Conservation (phyloP, 2,329 filamentous ascomycete species). For the Ascocoryne sarcoides region DNA sequence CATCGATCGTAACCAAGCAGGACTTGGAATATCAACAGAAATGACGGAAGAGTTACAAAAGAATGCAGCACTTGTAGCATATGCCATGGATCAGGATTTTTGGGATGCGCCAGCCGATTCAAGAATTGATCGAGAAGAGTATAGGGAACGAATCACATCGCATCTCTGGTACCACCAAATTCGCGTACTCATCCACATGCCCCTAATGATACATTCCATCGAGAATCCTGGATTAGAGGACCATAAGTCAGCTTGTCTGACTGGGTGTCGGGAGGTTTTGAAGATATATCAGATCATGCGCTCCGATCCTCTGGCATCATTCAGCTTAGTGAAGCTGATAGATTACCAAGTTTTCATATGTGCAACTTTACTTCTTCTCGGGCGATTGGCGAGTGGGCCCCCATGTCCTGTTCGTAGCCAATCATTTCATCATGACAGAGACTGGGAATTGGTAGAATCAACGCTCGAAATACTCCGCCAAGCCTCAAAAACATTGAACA, state of each 20-base stretch:
- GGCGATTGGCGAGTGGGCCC: conserved; percentile 28
- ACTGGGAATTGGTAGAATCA: conserved; percentile 30
- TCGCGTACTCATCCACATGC: conserved; percentile 35
- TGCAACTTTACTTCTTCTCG: conserved; percentile 35
- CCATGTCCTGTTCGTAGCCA: not conserved
- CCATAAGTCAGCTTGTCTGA: conserved; percentile 32
- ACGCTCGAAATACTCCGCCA: conserved; percentile 30
- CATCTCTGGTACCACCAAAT: conserved; percentile 34
- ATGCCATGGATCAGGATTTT: conserved; percentile 26
- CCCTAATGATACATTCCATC: conserved; percentile 36
- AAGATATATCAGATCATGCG: conserved; percentile 32
- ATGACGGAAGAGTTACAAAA: conserved; percentile 33
- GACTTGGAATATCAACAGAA: conserved; percentile 29
- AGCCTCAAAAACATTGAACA: conserved; percentile 29
- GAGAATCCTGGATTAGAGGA: conserved; percentile 31
- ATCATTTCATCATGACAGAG: conserved; percentile 26
- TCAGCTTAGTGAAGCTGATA: conserved; percentile 36
- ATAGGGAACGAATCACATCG: conserved; percentile 27
- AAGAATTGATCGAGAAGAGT: conserved; percentile 6
- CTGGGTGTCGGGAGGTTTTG: conserved; percentile 34
- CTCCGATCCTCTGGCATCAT: conserved; percentile 24
- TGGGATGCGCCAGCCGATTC: conserved; percentile 26
- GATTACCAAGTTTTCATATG: conserved; percentile 40
- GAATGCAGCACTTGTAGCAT: conserved; percentile 29
- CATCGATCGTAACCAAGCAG: conserved; percentile 33